Base-by-base conservation (phyloP, 371 early-diverging fungal species). In the Lichtheimia ramosa region DNA sequence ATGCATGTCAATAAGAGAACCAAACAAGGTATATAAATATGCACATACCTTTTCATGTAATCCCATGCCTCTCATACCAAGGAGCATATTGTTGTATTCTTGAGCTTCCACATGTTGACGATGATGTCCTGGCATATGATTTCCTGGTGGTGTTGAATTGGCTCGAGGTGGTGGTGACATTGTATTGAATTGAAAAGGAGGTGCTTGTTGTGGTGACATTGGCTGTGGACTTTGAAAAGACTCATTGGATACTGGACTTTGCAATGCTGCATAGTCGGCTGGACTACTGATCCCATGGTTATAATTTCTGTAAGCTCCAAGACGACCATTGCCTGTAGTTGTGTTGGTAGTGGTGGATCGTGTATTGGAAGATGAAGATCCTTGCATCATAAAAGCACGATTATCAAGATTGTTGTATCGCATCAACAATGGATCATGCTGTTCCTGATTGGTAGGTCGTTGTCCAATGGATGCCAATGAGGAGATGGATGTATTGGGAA, bases 131-230 rank as follows among this genome's bases (percentile, higher is more conserved):
- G 59, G 62, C 49, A 68, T 50, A 28, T 64, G 66, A 51, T 66
- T 66, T 18, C 66, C 56, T 54, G 76, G 76, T 41, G 76, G 76
- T 52, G 76, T 76, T 8, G 76, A 76, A 58, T 72, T 76, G 27
- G 76, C 70, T 53, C 76, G 64, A 51, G 69, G 73, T 52, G 73
- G 69, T 50, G 73, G 76, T 4, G 56, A 72, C 68, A 20, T 68
- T 65, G 51, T 60, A 62, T 56, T 63, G 74, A 14, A 63, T 49
- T 42, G 71, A 63, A 54, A 71, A 69, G 7, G 74, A 70, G 62
- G 71, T 68, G 54, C 20, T 54, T 39, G 21, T n/a, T 27, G 24
- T 15, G 41, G 28, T 8, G 46, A 18, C 46, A 46, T 46, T 0
- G n/a, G 46, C 1, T 46, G 21, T n/a, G n/a, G 46, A 10, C 21